Evolutionary conservation across 1,139 yeast genomes (phyloP), one percentile per base, ranked within the genome.

Genomic region (Suhomyces anneliseae): DNA sequence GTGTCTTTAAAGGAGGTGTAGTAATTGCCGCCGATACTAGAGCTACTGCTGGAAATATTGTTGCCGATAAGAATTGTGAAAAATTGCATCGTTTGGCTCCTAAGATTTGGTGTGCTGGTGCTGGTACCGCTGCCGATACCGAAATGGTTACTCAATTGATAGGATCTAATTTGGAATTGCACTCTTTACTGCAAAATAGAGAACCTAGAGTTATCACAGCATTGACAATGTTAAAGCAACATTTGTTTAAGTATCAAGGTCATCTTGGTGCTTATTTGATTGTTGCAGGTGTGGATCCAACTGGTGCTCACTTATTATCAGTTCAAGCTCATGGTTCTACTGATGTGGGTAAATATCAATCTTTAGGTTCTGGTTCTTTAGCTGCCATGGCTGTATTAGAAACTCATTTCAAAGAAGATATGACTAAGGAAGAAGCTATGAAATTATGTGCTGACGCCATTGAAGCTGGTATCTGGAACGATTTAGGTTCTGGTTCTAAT

Each of bases 81-180:
- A 93, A 93, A 71, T 77, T 93, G 55, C 99, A 93, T 71, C 76
- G 96, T 60, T 81, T 93, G 58, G 81, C 97, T 2, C 97, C 99
- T 10, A 81, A 80, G 64, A 93, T 93, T 62, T 93, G 99, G 99
- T 93, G 98, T 82, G 97, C 97, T 46, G 99, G 99, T 60, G 99
- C 99, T 4, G 99, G 99, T 67, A 93, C 99, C 15, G 99, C 99
- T 39, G 99, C 99, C n/a, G 99, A 93, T 66, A 93, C 97, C 9
- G 98, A 93, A 66, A 87, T 87, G 88, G 96, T 89, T 29, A 93
- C 99, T 7, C 96, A 90, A 68, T 78, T 93, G 64, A 90, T 90
- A 59, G 83, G 92, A 31, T 89, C 96, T 42, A 92, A 92, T 66
- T 75, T 93, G 57, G 99, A 93, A 68, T 74, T 93, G 55, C 99